Evolutionary conservation across 1,139 yeast species (phyloP), one percentile per base, ranked within the genome.

Genomic region (Blastobotrys proliferans): DNA sequence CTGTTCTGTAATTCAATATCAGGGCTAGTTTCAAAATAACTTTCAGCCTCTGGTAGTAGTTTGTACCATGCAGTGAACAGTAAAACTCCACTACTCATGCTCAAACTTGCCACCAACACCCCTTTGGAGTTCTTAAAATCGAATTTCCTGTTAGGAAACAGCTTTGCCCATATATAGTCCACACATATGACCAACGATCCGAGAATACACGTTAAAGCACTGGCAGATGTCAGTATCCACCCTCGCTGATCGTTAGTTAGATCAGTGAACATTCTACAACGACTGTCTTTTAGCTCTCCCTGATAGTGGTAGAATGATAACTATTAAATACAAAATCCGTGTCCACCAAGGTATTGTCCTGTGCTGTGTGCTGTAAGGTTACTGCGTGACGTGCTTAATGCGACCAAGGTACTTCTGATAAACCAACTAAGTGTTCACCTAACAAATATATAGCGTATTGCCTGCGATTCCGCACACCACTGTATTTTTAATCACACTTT

Each of bases 11-110:
- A 11, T 2, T 6, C 3, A 49, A 20, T 46, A 48, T 6, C 52
- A 2, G 62, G 57, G 1, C 67, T 66, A 10, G 59, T 53, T 19
- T 57, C 56, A 33, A 54, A 52, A 40, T 55, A 54, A 4, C 57
- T 57, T 38, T 64, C 54, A 0, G 86, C 77, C 50, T 77, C 81
- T 0, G 97, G 96, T 18, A 90, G 64, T 44, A 90, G 69, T 47
- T 80, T 74, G 63, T 77, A 83, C 46, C 90, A 64, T 0, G 95
- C 76, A 0, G 96, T 87, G 57, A 88, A 78, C 6, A 85, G 50
- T 48, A 68, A 51, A 10, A 67, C 64, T 8, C 97, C 97, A 0
- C 92, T 72, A 51, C 92, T 81, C 41, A 88, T 67, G 1, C 87
- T 74, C 38, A 86, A 68, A 4, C 87, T 77, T 8, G 77, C 77